Evolutionary conservation across 1,284 basidiomycete genomes (phyloP), one percentile per base, ranked within the genome.

Genomic region (Gymnopus androsaceus): DNA sequence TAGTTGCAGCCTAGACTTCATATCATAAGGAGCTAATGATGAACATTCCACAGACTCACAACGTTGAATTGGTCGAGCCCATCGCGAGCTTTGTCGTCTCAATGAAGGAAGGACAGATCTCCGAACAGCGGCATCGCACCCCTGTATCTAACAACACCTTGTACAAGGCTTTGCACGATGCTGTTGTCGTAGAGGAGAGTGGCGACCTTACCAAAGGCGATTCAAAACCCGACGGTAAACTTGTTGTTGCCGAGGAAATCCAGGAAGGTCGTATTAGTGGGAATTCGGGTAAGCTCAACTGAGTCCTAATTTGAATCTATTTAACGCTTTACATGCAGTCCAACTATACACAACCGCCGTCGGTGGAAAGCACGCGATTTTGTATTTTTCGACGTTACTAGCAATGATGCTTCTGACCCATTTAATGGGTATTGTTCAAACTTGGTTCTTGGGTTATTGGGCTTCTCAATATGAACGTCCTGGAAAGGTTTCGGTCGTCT

Each of bases 241-340:
- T 88, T 11, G 75, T 85, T 42, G 68, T 83, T 33, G 80, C 77
- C 1, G 86, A 88, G 66, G 85, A 89, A 68, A 76, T 85, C 51
- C 75, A 76, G n/a, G 71, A 81, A 59, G 87, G 86, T 14, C 79
- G 81, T 56, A 76, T 87, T 44, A 76, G 82, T 56, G 75, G 68
- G 73, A 60, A 69, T 30, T 75, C 79, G 7, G 48, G 77, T 77
- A 59, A 68, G 47, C n/a, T n/a, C n/a, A n/a, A n/a, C n/a, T 25
- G 69, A 64, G 7, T 27, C 1, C 11, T 14, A 57, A 72, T 44
- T 9, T 17, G 85, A n/a, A n/a, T n/a, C n/a, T 88, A 54, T 30
- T 15, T 33, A 17, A 33, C 23, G 21, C 38, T 44, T 31, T 23
- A 28, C n/a, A n/a, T n/a, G 40, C 19, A 66, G 66, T 72, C 12